Base-by-base conservation (phyloP, 2,329 filamentous ascomycete genomes). In the Trichoderma guizhouense region DNA sequence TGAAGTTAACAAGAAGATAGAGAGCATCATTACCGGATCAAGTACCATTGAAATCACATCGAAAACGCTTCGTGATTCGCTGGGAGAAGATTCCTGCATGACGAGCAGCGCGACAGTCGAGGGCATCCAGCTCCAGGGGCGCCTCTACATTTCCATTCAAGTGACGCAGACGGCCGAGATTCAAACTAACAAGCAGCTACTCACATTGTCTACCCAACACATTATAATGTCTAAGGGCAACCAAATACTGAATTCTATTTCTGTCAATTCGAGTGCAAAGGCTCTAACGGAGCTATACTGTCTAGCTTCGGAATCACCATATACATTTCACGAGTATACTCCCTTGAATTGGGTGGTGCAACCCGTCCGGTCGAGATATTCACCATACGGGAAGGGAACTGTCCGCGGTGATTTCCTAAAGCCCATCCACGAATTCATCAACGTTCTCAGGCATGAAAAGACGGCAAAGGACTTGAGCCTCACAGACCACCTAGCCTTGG, bases 51-150 rank as follows among this genome's bases (percentile, higher is more conserved):
- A 69, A 5, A 62, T 72, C 4, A 62, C 64, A 5, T 36, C 55
- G n/a, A 55, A 32, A 51, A 62, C 30, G 7, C 39, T 72, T 28
- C 70, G 64, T 6, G 57, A 63, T 34, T 69, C 24, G 11, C 64
- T 72, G 6, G 64, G 70, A 18, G 64, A 72, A 8, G 70, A 72
- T 28, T 62, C 70, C 2, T 69, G 57, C 9, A 24, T 72, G 65
- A 28, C 60, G 9, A 72, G 64, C 24, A 72, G 58, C 32, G 70
- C 70, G 7, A 62, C 64, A 0, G 64, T 72, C 24, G 70, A 72
- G 43, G 70, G 70, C 5, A 55, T 72, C 14, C 70, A 72, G 34
- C 70, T 72, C n/a, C 70, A 72, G 32, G 70, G 70, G 18, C 70
- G 70, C 7, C 55, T 72, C 26, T 69, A 72, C 65, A 72, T 69